These are phyloP conservation scores for Clausena lansium DNA, from an alignment of 345 rosid genomes.

Conservation along the genomic window DNA sequence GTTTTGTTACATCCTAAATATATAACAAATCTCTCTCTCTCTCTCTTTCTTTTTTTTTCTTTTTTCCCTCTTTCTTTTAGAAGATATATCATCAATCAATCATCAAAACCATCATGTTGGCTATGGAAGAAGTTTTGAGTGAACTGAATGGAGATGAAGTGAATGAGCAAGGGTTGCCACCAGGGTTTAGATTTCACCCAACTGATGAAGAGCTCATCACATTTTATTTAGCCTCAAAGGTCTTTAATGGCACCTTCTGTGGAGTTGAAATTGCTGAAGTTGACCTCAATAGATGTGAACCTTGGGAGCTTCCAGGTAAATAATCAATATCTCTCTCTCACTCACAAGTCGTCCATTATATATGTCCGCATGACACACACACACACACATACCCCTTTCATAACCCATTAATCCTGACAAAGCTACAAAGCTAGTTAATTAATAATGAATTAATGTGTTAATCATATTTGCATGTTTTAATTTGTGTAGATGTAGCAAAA, in stretches of 20 bases:
- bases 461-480: no score
- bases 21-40: not conserved
- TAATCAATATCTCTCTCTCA: not conserved
- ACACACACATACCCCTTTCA: no score
- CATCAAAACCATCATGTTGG: slow-evolving; percentile 29
- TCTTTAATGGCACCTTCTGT: slow-evolving; percentile 64
- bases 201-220: slow-evolving; percentile 95
- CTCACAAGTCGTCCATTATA: no score
- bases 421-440: no score
- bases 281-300: slow-evolving; percentile 93
- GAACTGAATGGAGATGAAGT: slow-evolving; percentile 65
- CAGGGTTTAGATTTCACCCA: slow-evolving; percentile 95
- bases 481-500: slow-evolving; percentile 56
- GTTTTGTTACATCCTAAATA: not conserved
- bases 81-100: not conserved
- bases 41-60: not conserved
- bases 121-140: slow-evolving; percentile 59
- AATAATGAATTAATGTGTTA: not conserved
- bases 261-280: slow-evolving; percentile 81
- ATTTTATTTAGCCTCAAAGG: slow-evolving; percentile 86
- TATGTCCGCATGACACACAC: no score
- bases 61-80: not conserved
- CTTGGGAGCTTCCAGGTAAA: slow-evolving; percentile 98
- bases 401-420: no score
- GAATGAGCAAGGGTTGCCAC: slow-evolving; percentile 79